Percentiles rank a stretch among this genome's conserved stretches.
These are phyloP conservation scores for Phytophthora hibernalis DNA, from an alignment of 352 stramenopile genomes.

Conservation along the genomic window DNA sequence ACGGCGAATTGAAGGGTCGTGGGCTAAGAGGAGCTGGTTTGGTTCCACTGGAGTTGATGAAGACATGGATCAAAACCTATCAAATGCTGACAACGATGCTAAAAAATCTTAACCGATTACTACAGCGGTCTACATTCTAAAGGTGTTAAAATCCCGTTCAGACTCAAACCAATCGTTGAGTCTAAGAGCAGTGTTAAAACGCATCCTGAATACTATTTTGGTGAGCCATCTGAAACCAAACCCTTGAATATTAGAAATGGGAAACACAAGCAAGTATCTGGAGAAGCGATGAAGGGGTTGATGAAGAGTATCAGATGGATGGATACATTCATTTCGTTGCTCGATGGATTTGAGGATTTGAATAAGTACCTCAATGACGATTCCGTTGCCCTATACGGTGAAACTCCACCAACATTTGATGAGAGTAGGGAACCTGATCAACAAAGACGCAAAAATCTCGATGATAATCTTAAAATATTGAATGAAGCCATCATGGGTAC, in stretches of 20 bases:
- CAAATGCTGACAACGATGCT: conserved; percentile 14
- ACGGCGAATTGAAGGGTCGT: no score
- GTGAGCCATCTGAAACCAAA: neutral
- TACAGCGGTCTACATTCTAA: conserved; percentile 1
- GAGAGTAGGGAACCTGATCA: no score
- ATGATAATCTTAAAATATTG: no score
- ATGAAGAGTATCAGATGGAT: conserved; percentile 17
- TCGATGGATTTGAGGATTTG: conserved; percentile 17
- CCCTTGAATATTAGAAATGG: conserved; percentile 13
- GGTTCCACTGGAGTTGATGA: conserved; percentile 21
- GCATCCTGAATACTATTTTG: conserved; percentile 11
- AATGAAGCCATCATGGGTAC: no score
- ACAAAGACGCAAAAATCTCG: conserved; percentile 15
- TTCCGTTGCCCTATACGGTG: no score
- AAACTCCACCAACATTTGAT: no score
- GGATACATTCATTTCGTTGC: conserved; percentile 11
- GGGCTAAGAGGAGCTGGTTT: no score
- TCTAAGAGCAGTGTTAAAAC: neutral
- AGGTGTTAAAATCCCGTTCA: conserved; percentile 1
- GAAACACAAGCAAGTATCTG: conserved; percentile 16
- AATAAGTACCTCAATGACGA: no score
- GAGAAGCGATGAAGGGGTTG: conserved; percentile 7
- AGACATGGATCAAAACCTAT: conserved; percentile 18
- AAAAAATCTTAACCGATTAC: conserved; percentile 8
- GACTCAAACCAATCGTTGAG: neutral